phyloP scores from a whole-genome alignment of 2,329 filamentous ascomycete species.

The Trichothecium roseum region DNA sequence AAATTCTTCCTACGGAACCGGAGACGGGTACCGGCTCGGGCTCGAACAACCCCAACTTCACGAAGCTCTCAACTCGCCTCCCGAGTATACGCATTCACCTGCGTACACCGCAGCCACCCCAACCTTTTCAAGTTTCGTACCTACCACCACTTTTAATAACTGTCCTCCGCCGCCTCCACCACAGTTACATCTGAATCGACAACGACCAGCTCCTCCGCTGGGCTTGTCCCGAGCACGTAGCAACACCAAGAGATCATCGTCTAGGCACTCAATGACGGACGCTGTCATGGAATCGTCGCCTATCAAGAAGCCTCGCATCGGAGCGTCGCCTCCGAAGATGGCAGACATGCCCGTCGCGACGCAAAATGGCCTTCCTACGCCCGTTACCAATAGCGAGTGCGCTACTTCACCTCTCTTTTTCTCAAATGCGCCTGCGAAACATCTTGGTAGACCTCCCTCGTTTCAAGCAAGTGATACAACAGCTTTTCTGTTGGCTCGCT shows the following conservation, averaged over 20 bases:
- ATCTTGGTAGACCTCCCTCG: slow-evolving; percentile 24
- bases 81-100: too few relatives aligned
- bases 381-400: slow-evolving; percentile 16
- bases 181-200: neutral
- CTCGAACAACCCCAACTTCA: too few relatives aligned
- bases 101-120: too few relatives aligned
- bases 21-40: too few relatives aligned
- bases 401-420: slow-evolving; percentile 43
- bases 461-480: slow-evolving; percentile 29
- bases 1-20: neutral
- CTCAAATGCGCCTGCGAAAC: slow-evolving; percentile 28
- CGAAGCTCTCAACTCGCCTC: too few relatives aligned
- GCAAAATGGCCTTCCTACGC: slow-evolving; percentile 8
- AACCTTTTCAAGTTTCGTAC: neutral
- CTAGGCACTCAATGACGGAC: slow-evolving; percentile 8
- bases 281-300: slow-evolving; percentile 22
- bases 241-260: slow-evolving; percentile 4
- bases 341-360: slow-evolving; percentile 27
- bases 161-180: neutral
- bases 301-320: slow-evolving; percentile 36
- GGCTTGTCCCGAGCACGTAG: neutral
- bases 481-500: slow-evolving; percentile 34
- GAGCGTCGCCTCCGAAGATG: slow-evolving; percentile 32
- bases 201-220: neutral
- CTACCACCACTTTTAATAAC: neutral